These are phyloP conservation scores for Torulaspora indica DNA, from an alignment of 805 yeast genomes.

Conservation along the genomic window DNA sequence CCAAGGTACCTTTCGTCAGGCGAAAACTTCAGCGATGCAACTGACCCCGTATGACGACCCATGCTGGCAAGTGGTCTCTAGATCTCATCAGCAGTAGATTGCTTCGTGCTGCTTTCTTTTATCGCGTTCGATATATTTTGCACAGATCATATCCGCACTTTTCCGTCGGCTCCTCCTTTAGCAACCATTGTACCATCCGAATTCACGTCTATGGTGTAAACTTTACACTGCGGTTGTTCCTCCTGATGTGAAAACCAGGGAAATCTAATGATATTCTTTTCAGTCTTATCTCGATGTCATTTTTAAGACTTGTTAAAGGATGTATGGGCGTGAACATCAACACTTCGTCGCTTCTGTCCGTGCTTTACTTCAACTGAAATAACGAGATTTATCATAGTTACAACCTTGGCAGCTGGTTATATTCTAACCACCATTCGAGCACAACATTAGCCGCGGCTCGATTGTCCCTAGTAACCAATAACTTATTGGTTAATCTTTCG, in stretches of 20 bases:
- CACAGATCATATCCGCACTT: slow-evolving; percentile 82
- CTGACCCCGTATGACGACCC: slow-evolving; percentile 96
- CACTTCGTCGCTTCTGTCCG: slow-evolving; percentile 4
- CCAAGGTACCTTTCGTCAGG: slow-evolving; percentile 91
- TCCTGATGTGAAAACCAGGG: slow-evolving; percentile 74
- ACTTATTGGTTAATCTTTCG: slow-evolving; percentile 48
- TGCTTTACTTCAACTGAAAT: not conserved
- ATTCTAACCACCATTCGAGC: slow-evolving; percentile 59
- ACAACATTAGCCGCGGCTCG: slow-evolving; percentile 55
- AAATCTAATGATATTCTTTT: slow-evolving; percentile 62
- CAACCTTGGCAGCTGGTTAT: slow-evolving; percentile 43
- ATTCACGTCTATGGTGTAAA: slow-evolving; percentile 76
- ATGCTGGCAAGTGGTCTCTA: slow-evolving; percentile 72
- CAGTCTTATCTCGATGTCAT: not conserved
- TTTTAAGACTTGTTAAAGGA: too few species aligned
- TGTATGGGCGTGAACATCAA: slow-evolving; percentile 16
- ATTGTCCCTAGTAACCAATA: slow-evolving; percentile 61
- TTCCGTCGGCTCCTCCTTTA: slow-evolving; percentile 91
- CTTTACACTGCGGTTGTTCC: slow-evolving; percentile 74
- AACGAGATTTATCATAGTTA: not conserved
- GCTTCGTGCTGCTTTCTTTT: slow-evolving; percentile 7
- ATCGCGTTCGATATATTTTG: slow-evolving; percentile 47
- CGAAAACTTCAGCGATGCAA: slow-evolving; percentile 85
- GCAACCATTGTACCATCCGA: slow-evolving; percentile 83
- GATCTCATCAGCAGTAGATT: slow-evolving; percentile 18